Evolutionary conservation across 192 early-diverging fungal species (phyloP).

Genomic region (Oehlia diaphana): DNA sequence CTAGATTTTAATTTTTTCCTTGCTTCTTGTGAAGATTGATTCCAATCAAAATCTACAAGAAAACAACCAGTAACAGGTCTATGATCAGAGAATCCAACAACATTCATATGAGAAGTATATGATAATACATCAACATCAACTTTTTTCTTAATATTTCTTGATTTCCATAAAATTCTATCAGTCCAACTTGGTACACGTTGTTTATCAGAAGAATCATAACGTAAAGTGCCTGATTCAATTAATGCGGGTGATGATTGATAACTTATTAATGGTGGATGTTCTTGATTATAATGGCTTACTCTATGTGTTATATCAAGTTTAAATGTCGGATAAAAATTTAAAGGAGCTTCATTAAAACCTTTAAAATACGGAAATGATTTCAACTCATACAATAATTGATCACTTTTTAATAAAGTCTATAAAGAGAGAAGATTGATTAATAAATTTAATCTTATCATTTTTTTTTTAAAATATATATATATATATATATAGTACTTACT

Average conservation of each 20-base stretch:
- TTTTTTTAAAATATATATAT: too few relatives aligned
- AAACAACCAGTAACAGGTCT: constrained; percentile 52
- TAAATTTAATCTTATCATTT: too few relatives aligned
- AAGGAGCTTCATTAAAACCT: constrained; percentile 65
- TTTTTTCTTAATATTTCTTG: constrained; percentile 29
- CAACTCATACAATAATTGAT: constrained; percentile 45
- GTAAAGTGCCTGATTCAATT: not conserved
- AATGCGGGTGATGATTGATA: not conserved
- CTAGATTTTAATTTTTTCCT: not conserved
- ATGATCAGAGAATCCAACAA: constrained; percentile 49
- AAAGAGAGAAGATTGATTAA: not conserved
- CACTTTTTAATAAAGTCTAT: constrained; percentile 45
- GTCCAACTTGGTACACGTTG: constrained; percentile 42
- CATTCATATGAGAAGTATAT: constrained; percentile 44
- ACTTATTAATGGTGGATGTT: not conserved
- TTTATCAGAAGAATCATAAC: constrained; percentile 47
- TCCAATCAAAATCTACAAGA: constrained; percentile 51
- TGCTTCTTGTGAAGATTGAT: not conserved
- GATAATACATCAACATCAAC: constrained; percentile 35
- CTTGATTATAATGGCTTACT: not conserved
- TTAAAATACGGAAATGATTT: constrained; percentile 28
- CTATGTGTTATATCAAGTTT: constrained; percentile 64
- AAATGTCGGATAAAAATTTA: constrained; percentile 76
- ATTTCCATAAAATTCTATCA: constrained; percentile 27
- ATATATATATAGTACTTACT: constrained; percentile 21